Percentiles rank a stretch among this genome's conserved stretches.
Conservation (phyloP, 2,329 filamentous ascomycete genomes). For the Penicillium paneum region DNA sequence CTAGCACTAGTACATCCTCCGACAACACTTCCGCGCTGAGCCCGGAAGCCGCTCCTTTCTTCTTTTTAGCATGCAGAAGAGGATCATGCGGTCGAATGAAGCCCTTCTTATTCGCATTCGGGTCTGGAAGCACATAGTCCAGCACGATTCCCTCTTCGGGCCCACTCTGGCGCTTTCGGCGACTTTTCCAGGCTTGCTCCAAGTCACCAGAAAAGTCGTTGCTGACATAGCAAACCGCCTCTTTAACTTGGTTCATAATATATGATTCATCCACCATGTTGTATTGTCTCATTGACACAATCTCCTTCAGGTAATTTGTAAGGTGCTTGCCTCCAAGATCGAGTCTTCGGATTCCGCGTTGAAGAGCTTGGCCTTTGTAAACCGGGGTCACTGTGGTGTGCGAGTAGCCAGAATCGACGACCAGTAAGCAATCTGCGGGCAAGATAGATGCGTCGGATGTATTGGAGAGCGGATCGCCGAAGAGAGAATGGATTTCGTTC, state of each 20-base stretch:
- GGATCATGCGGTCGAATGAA: constrained; percentile 76
- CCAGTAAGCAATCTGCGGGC: constrained; percentile 76
- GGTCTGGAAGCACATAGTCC: constrained; percentile 90
- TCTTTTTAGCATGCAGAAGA: constrained; percentile 52
- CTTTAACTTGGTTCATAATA: constrained; percentile 95
- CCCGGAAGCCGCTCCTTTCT: constrained; percentile 49
- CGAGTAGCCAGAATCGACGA: constrained; percentile 90
- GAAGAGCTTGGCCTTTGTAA: constrained; percentile 74
- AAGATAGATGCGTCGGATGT: constrained; percentile 41
- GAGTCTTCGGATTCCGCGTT: constrained; percentile 76
- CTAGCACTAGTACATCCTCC: constrained; percentile 81
- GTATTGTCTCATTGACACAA: constrained; percentile 86
- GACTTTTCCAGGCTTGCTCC: constrained; percentile 79
- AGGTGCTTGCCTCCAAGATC: constrained; percentile 90
- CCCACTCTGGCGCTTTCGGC: constrained; percentile 44
- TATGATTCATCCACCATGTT: constrained; percentile 93
- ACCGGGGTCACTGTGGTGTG: constrained; percentile 88
- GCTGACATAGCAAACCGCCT: constrained; percentile 79
- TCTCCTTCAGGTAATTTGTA: constrained; percentile 86
- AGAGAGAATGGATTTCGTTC: constrained; percentile 69
- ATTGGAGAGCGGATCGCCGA: constrained; percentile 54
- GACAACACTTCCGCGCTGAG: constrained; percentile 47
- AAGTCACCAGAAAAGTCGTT: constrained; percentile 73
- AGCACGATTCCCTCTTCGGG: constrained; percentile 59
- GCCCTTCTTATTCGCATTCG: constrained; percentile 61